Evolutionary conservation across 805 yeast genomes (phyloP).

Genomic region (Yamadazyma philogaea): DNA sequence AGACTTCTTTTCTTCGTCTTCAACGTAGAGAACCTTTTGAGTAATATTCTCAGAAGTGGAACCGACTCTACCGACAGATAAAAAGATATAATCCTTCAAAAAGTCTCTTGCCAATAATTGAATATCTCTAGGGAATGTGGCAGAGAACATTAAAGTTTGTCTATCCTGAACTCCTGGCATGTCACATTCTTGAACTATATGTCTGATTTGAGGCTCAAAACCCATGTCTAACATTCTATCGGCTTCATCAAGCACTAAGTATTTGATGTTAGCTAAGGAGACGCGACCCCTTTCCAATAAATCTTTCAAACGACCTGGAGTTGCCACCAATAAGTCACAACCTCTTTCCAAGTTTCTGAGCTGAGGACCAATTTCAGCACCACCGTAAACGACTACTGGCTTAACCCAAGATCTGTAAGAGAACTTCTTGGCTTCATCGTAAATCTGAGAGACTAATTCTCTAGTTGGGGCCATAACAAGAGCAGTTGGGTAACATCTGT

Average conservation of each 20-base stretch:
- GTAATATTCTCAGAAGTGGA: conserved; percentile 98
- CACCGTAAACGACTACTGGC: conserved; percentile 97
- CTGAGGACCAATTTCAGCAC: conserved; percentile 90
- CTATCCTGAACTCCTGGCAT: conserved; percentile 91
- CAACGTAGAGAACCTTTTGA: conserved; percentile 89
- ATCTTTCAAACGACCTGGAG: conserved; percentile 98
- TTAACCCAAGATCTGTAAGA: conserved; percentile 98
- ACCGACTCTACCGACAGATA: conserved; percentile 98
- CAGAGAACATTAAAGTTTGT: conserved; percentile 98
- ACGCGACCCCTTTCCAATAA: conserved; percentile 92
- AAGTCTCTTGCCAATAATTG: conserved; percentile 97
- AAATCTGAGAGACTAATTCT: conserved; percentile 96
- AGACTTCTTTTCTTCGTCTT: conserved; percentile 88
- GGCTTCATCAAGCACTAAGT: conserved; percentile 96
- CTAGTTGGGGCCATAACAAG: conserved; percentile 98
- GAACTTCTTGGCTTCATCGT: conserved; percentile 92
- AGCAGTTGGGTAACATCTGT: conserved; percentile 91
- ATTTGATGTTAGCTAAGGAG: conserved; percentile 84
- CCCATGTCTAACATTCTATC: conserved; percentile 99
- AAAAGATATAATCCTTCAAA: conserved; percentile 90
- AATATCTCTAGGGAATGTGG: conserved; percentile 98
- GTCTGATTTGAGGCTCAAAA: conserved; percentile 99
- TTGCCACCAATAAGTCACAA: conserved; percentile 94
- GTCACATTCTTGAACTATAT: conserved; percentile 95
- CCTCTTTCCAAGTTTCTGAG: conserved; percentile 87